These are phyloP conservation scores for Fraxinus velutina DNA, from an alignment of 305 asterid species.

Conservation along the genomic window DNA sequence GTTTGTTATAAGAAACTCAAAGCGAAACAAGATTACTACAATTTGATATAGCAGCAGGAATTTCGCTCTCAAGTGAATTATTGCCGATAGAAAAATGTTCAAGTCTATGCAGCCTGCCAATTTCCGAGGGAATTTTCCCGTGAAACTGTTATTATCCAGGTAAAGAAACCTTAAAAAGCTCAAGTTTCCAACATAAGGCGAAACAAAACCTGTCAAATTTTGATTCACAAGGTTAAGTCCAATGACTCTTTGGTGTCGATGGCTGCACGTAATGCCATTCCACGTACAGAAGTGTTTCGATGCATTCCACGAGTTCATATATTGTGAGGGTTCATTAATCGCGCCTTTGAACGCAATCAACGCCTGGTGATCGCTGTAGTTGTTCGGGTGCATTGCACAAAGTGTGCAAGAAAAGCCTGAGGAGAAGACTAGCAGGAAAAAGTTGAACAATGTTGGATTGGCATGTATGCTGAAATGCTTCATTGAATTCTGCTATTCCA, in stretches of 20 bases:
- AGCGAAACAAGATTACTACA: constrained; percentile 18
- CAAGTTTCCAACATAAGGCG: constrained; percentile 1
- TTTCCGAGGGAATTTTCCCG: background rate
- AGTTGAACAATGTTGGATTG: constrained; percentile 4
- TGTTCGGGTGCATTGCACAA: constrained; percentile 6
- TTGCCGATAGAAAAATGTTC: constrained; percentile 3
- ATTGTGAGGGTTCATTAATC: constrained; percentile 13
- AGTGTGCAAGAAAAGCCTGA: background rate
- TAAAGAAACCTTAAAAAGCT: constrained; percentile 18
- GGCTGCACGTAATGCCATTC: constrained; percentile 23
- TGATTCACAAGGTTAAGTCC: constrained; percentile 10
- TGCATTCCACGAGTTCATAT: constrained; percentile 21
- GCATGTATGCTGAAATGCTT: background rate
- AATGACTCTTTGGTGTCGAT: constrained; percentile 14
- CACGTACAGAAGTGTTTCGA: constrained; percentile 26
- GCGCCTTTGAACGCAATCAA: constrained; percentile 15
- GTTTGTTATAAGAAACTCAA: constrained; percentile 21
- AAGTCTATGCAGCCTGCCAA: constrained; percentile 19
- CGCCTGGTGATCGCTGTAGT: constrained; percentile 18
- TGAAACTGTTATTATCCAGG: constrained; percentile 20
- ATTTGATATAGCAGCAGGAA: constrained; percentile 22
- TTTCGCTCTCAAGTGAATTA: constrained; percentile 24
- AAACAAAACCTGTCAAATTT: constrained; percentile 19
- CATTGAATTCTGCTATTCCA: background rate
- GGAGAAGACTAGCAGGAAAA: constrained; percentile 2